These are phyloP conservation scores for Ceratobasidium sp. DNA, from an alignment of 1,284 basidiomycete genomes.

Conservation along the genomic window DNA sequence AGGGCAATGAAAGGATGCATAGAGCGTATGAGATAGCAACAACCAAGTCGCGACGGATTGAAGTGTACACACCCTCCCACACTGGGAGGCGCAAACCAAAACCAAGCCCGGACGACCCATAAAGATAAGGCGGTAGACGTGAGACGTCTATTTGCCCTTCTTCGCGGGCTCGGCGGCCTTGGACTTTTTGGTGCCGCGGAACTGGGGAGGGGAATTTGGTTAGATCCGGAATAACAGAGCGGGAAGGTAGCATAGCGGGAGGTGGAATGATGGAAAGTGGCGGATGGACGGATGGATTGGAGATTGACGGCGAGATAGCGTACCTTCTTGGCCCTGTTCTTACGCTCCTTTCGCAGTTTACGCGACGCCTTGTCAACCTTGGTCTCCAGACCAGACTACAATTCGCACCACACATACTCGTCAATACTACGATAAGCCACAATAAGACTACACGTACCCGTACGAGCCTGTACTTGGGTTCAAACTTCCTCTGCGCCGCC, in stretches of 20 bases:
- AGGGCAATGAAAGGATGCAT: constrained; percentile 27
- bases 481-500: constrained; percentile 94
- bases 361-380: constrained; percentile 95
- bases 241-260: no score
- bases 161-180: constrained; percentile 91
- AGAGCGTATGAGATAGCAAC: constrained; percentile 28
- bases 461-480: constrained; percentile 96
- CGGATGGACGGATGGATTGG: constrained; percentile 5
- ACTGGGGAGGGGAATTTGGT: constrained; percentile 59
- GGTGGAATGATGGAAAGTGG: constrained; percentile 37
- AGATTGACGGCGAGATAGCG: constrained; percentile 47
- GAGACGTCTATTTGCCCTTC: constrained; percentile 80
- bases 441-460: constrained; percentile 73
- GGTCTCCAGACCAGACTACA: constrained; percentile 81
- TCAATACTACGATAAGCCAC: neutral
- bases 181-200: constrained; percentile 92
- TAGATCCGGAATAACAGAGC: neutral
- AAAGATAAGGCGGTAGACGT: constrained; percentile 31
- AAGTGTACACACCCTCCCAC: constrained; percentile 2
- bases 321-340: constrained; percentile 99
- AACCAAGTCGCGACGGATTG: constrained; percentile 4
- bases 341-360: constrained; percentile 99
- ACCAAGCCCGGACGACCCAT: constrained; percentile 24
- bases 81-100: constrained; percentile 1
- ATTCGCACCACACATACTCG: neutral